These are phyloP conservation scores for Daldinia loculata DNA, from an alignment of 495 filamentous ascomycete species.

Conservation along the genomic window DNA sequence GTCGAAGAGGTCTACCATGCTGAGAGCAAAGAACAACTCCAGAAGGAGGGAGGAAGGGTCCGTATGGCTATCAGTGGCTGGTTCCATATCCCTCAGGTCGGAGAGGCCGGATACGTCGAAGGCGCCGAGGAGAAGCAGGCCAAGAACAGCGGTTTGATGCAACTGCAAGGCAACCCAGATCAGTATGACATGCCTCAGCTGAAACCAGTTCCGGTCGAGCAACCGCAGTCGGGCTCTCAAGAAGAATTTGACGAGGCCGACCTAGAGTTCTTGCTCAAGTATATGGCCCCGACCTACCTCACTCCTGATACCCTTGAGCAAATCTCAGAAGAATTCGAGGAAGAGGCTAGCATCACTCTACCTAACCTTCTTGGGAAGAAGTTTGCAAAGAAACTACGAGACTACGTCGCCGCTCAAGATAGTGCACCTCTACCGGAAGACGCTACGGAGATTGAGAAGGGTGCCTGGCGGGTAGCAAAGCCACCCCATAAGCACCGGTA, in stretches of 20 bases:
- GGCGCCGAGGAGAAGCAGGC: constrained; percentile 89
- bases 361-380: constrained; percentile 78
- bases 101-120: constrained; percentile 90
- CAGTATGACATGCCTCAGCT: constrained; percentile 82
- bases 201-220: constrained; percentile 61
- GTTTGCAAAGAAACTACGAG: constrained; percentile 72
- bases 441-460: constrained; percentile 66
- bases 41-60: constrained; percentile 73
- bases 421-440: constrained; percentile 54
- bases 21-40: constrained; percentile 57
- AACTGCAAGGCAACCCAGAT: constrained; percentile 90
- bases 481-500: constrained; percentile 97
- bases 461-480: constrained; percentile 76
- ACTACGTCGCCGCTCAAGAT: constrained; percentile 74
- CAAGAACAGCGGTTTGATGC: constrained; percentile 86
- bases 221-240: constrained; percentile 54
- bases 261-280: constrained; percentile 86
- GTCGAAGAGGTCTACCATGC: constrained; percentile 95
- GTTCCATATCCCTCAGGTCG: constrained; percentile 97
- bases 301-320: constrained; percentile 91
- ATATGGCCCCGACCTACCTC: constrained; percentile 88
- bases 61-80: constrained; percentile 99
- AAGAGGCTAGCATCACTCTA: constrained; percentile 82
- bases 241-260: constrained; percentile 75
- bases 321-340: constrained; percentile 78